Percentiles rank a stretch among this genome's conserved stretches.
Evolutionary conservation across 208 protist species (phyloP).

Genomic region (Leishmania martiniquensis): DNA sequence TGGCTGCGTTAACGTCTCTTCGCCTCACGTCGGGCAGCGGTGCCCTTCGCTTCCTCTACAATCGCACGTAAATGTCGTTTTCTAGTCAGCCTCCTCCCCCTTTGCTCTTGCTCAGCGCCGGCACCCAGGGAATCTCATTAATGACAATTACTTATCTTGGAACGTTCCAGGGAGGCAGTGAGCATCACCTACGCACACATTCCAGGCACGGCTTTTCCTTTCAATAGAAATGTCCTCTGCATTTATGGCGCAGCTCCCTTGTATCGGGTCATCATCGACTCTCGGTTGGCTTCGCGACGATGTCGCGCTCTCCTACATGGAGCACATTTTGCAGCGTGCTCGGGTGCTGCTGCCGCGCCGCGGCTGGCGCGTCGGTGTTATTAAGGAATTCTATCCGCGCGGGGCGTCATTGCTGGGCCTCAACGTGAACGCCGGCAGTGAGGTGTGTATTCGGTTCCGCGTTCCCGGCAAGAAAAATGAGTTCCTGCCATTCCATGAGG

Average conservation of each 20-base stretch:
- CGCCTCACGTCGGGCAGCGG: neutral
- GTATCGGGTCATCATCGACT: constrained; percentile 53
- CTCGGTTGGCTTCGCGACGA: constrained; percentile 69
- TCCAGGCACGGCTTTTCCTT: neutral
- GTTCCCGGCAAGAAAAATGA: constrained; percentile 50
- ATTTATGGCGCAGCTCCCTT: constrained; percentile 31
- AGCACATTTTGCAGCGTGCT: constrained; percentile 54
- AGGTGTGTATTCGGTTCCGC: constrained; percentile 86
- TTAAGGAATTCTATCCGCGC: constrained; percentile 90
- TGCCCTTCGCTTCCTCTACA: neutral
- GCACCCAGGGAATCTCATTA: neutral
- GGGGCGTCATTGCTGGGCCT: constrained; percentile 73
- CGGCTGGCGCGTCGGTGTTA: constrained; percentile 59
- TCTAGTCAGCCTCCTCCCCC: neutral
- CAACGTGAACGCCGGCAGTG: constrained; percentile 80
- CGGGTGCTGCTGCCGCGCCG: constrained; percentile 48
- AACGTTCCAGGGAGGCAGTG: neutral
- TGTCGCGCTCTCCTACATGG: constrained; percentile 69
- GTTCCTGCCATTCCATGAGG: constrained; percentile 88
- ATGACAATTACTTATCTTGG: neutral
- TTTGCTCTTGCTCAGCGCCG: neutral
- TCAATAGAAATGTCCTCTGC: constrained; percentile 17
- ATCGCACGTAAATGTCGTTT: neutral
- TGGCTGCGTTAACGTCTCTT: no score
- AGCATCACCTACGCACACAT: neutral